Evolutionary conservation across 1,284 basidiomycete genomes (phyloP).

Genomic region (Pseudozyma tsukubaensis): DNA sequence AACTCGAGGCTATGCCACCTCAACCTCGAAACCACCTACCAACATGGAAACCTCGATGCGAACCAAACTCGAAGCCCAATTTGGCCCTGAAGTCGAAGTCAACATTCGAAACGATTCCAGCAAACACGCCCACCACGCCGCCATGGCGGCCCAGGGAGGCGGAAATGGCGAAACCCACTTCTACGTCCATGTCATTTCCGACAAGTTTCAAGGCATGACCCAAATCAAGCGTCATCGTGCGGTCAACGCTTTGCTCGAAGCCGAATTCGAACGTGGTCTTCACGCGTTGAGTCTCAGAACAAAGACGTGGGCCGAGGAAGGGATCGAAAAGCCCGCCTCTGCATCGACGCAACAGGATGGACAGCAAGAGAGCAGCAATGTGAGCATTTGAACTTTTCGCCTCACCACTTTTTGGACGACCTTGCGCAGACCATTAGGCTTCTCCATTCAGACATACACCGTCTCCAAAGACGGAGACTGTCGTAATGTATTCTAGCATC

Average conservation of each 20-base stretch:
- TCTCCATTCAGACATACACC: too few species aligned
- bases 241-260: conserved; percentile 56
- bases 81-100: conserved; percentile 46
- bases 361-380: conserved; percentile 18
- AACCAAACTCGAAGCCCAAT: conserved; percentile 45
- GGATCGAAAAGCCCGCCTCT: conserved; percentile 11
- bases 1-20: conserved; percentile 36
- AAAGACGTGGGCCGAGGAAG: conserved; percentile 63
- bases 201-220: conserved; percentile 61
- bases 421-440: conserved; percentile 16
- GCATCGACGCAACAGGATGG: background rate
- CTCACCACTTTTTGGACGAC: background rate
- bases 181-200: conserved; percentile 64
- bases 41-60: conserved; percentile 57
- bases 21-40: conserved; percentile 1
- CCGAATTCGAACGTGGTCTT: conserved; percentile 63
- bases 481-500: conserved; percentile 3
- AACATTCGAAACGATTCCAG: conserved; percentile 60
- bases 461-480: background rate
- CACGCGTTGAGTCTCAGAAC: conserved; percentile 64
- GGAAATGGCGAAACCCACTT: conserved; percentile 68
- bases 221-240: conserved; percentile 65
- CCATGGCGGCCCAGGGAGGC: conserved; percentile 67
- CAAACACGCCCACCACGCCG: conserved; percentile 67
- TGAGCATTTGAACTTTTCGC: conserved; percentile 19